A percentile compares a stretch with the other conserved stretches of the same genome.
Evolutionary conservation across 2,329 filamentous ascomycete species (phyloP).

Genomic region (Phaeosphaeriaceae sp.): DNA sequence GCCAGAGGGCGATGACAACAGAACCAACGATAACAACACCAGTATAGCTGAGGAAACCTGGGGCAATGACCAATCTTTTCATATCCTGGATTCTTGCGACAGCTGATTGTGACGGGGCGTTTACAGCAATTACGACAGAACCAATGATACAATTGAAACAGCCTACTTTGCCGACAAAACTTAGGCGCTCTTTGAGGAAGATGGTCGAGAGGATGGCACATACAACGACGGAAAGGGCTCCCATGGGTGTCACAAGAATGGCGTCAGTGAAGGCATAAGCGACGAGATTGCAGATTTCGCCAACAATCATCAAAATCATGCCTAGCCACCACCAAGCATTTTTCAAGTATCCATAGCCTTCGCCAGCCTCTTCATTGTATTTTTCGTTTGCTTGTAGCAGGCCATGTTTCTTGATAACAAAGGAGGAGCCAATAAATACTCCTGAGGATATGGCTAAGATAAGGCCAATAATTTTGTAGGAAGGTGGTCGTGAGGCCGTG

Average conservation of each 20-base stretch:
- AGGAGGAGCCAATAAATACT: conserved; percentile 90
- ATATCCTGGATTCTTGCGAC: conserved; percentile 90
- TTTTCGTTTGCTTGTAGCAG: conserved; percentile 92
- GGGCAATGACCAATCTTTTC: conserved; percentile 83
- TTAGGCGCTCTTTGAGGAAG: conserved; percentile 93
- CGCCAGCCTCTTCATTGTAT: conserved; percentile 93
- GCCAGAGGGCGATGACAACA: conserved; percentile 75
- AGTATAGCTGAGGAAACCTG: conserved; percentile 84
- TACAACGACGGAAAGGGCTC: conserved; percentile 89
- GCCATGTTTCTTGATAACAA: conserved; percentile 93
- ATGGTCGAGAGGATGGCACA: conserved; percentile 90
- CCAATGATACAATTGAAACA: conserved; percentile 96
- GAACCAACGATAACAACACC: conserved; percentile 81
- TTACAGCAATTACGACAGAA: conserved; percentile 91
- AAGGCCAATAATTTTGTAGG: conserved; percentile 88
- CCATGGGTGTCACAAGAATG: conserved; percentile 90
- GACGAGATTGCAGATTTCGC: conserved; percentile 87
- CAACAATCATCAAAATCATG: conserved; percentile 96
- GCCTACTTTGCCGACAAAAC: conserved; percentile 93
- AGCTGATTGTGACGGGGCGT: conserved; percentile 84
- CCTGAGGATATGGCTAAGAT: conserved; percentile 85
- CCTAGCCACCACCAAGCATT: conserved; percentile 94
- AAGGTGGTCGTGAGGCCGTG: conserved; percentile 54
- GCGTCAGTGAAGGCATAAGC: conserved; percentile 97
- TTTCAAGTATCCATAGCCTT: conserved; percentile 96